Base-by-base conservation (phyloP, 768 basidiomycete genomes). In the Coprinopsis marcescibilis region DNA sequence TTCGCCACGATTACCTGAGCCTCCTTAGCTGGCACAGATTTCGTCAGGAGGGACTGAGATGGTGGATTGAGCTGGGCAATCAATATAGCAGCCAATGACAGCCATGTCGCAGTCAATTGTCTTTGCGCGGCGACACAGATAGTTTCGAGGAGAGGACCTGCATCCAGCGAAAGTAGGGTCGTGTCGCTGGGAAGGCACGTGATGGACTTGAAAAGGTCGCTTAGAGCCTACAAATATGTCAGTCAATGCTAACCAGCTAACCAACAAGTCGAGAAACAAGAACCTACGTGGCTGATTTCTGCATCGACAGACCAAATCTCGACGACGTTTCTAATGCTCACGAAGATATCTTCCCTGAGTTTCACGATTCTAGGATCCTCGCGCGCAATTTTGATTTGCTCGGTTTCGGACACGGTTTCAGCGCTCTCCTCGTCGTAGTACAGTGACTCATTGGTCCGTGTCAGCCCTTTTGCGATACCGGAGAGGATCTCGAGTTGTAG, bases 391-490 rank as follows among this genome's bases (percentile, higher is more conserved):
- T 74, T 73, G 62, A 90, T 76, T 10, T 64, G 70, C 43, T 78
- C 78, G 0, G 71, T 54, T 46, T 82, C 79, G 0, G 66, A 67
- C 35, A 72, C 64, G 2, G 71, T 69, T 17, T 71, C 77, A n/a
- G 71, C 71, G n/a, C 76, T 70, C 10, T 70, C 72, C 15, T 75
- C 72, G 19, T 71, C 77, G 42, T 81, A 69, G 24, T 81, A 68
- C 37, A 85, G 60, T 23, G 80, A 76, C 55, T 94, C 93, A 3
- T 75, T 75, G 0, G 78, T 78, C 12, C 85, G 78, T 0, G 94
- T 90, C 4, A 97, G 73, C 3, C 94, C 94, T 50, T 85, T 87
- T 1, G 90, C 88, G 21, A 93, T 80, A 8, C 91, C 94, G 0
- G 89, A 77, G 12, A 97, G 69, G 0, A 83, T 86, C 54, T 88